These are phyloP conservation scores for Casuarina glauca DNA, from an alignment of 306 rosid genomes.

Conservation along the genomic window DNA sequence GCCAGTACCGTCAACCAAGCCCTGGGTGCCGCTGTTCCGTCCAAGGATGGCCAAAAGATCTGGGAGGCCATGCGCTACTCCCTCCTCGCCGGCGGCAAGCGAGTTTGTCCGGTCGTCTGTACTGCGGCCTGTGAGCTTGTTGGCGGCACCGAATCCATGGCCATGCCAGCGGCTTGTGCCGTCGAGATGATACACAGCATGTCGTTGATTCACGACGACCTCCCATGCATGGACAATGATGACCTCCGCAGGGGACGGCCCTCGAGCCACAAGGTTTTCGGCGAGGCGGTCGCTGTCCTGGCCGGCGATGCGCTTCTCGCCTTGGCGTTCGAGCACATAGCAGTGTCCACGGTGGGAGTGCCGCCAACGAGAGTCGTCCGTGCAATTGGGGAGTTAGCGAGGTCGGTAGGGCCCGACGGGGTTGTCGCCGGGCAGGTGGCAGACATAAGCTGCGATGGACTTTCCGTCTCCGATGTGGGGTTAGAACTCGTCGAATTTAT, in stretches of 20 bases:
- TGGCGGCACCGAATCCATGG: conserved; percentile 45
- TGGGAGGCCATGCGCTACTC: conserved; percentile 80
- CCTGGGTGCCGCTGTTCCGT: conserved; percentile 47
- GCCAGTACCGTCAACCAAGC: conserved; percentile 57
- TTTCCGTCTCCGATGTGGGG: conserved; percentile 32
- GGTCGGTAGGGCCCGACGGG: conserved; percentile 62
- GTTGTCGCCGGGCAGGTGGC: conserved; percentile 77
- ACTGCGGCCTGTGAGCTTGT: conserved; percentile 72
- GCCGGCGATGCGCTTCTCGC: conserved; percentile 77
- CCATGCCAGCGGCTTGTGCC: conserved; percentile 74
- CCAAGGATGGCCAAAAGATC: conserved; percentile 54
- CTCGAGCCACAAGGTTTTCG: conserved; percentile 68
- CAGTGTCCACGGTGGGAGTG: conserved; percentile 39
- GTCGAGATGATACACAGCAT: conserved; percentile 85
- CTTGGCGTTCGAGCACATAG: conserved; percentile 66
- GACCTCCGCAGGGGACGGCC: conserved; percentile 80
- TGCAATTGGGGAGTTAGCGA: conserved; percentile 54
- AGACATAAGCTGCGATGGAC: conserved; percentile 54
- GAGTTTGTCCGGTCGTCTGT: conserved; percentile 67
- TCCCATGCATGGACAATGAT: conserved; percentile 85
- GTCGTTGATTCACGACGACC: conserved; percentile 82
- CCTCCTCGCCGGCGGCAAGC: conserved; percentile 77
- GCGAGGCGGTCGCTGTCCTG: conserved; percentile 70
- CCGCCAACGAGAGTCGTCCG: conserved; percentile 40
- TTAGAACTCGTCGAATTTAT: conserved; percentile 62